Percentiles rank a stretch among this genome's conserved stretches.
phyloP scores from a whole-genome alignment of 805 yeast species.

The Starmerella floricola region DNA sequence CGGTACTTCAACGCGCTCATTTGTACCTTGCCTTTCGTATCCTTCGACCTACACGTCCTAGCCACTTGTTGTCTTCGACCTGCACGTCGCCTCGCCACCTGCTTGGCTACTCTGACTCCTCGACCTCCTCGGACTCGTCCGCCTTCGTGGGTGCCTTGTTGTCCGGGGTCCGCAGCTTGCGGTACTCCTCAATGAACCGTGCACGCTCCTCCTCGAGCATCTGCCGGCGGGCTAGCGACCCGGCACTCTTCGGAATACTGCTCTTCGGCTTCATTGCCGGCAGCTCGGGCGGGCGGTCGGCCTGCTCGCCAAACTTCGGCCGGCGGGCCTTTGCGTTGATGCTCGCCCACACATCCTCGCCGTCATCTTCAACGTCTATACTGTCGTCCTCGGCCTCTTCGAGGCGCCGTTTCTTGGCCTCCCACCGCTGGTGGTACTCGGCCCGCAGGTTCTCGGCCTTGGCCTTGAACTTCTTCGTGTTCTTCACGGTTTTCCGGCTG shows the following conservation, averaged over 20 bases:
- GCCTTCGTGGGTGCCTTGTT: background rate
- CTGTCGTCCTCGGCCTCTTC: slow-evolving; percentile 20
- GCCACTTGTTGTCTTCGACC: no score
- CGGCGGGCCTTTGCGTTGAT: slow-evolving; percentile 24
- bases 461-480: slow-evolving; percentile 22
- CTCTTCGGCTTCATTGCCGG: slow-evolving; percentile 24
- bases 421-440: slow-evolving; percentile 18
- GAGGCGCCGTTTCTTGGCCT: slow-evolving; percentile 16
- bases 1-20: no score
- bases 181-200: slow-evolving; percentile 29
- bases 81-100: no score
- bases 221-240: slow-evolving; percentile 31
- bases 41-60: no score
- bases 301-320: slow-evolving; percentile 35
- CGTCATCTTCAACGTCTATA: slow-evolving; percentile 24
- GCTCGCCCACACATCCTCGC: slow-evolving; percentile 35
- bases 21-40: no score
- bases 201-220: slow-evolving; percentile 31
- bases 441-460: slow-evolving; percentile 23
- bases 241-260: slow-evolving; percentile 33
- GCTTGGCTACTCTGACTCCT: no score
- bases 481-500: slow-evolving; percentile 24
- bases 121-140: no score
- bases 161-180: slow-evolving; percentile 13
- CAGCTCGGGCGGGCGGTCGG: slow-evolving; percentile 33